These are phyloP conservation scores for Leishmania lainsoni DNA, from an alignment of 208 protist species.

Conservation along the genomic window DNA sequence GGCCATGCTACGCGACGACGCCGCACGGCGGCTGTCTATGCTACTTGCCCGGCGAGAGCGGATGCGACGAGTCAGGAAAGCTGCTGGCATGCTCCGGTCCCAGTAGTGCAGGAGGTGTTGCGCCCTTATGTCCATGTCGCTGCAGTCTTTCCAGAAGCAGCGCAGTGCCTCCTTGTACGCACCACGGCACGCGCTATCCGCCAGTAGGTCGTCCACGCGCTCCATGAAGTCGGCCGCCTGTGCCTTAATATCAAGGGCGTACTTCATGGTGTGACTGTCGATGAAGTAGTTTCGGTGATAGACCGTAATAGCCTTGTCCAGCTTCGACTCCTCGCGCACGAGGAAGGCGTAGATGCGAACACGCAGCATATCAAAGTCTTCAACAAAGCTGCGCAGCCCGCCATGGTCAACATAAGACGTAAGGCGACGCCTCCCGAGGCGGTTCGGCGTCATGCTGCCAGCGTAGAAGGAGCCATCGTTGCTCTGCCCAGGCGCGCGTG, in stretches of 20 bases:
- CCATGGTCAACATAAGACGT: slow-evolving; percentile 12
- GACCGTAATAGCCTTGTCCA: slow-evolving; percentile 39
- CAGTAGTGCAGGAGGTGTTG: slow-evolving; percentile 37
- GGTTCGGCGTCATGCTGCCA: background rate
- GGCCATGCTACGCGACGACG: slow-evolving; percentile 17
- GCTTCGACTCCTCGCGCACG: slow-evolving; percentile 48
- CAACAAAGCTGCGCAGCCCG: slow-evolving; percentile 26
- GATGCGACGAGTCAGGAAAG: slow-evolving; percentile 13
- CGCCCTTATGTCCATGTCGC: slow-evolving; percentile 45
- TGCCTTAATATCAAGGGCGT: slow-evolving; percentile 49
- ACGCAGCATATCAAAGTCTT: slow-evolving; percentile 57
- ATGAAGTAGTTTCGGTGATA: slow-evolving; percentile 59
- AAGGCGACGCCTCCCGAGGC: slow-evolving; percentile 34
- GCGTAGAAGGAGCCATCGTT: background rate
- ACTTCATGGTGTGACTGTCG: slow-evolving; percentile 37
- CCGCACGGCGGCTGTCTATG: slow-evolving; percentile 9
- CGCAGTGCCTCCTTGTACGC: slow-evolving; percentile 50
- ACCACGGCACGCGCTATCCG: slow-evolving; percentile 28
- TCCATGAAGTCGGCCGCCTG: slow-evolving; percentile 59
- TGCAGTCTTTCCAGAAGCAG: slow-evolving; percentile 61
- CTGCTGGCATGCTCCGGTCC: slow-evolving; percentile 27
- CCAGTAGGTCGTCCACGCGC: slow-evolving; percentile 48
- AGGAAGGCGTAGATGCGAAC: slow-evolving; percentile 75
- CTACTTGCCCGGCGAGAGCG: slow-evolving; percentile 7
- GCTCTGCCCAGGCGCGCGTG: slow-evolving; percentile 5